Evolutionary conservation across 2,329 filamentous ascomycete species (phyloP), one percentile per base, ranked within the genome.

Genomic region (Talaromyces atroroseus): DNA sequence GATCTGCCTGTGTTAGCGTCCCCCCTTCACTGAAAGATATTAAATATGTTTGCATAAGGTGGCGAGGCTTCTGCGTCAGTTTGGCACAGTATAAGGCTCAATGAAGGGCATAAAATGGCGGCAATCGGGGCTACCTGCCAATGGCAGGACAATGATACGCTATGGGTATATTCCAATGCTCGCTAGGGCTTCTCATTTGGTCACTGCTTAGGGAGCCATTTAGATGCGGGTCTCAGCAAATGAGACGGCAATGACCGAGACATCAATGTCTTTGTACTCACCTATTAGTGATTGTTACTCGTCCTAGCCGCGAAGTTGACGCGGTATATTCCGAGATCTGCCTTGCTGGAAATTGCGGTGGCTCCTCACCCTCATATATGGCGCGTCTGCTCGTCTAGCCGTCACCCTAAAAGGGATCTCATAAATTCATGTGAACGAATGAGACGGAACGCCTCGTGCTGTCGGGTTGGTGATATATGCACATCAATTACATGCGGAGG

Each of bases 391-490:
- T 42, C 48, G 46, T 32, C 46, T 38, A 50, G 24, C 50, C 20
- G 1, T 16, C 18, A 20, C 20, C 26, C 23, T 18, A 48, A 26
- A 54, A 32, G 34, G 48, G 12, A n/a, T 44, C 50, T 49, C 47
- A 38, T 46, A 46, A 49, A 44, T 23, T 20, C 29, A 49, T 26
- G 46, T 38, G 51, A 38, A n/a, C 56, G 56, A 58, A 58, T 58
- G 49, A 32, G 34, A 52, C n/a, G 38, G 21, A 42, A 14, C 48
- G 23, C 49, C 42, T 47, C 40, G 23, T 46, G 38, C 42, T 45
- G 29, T 49, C 29, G 36, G 29, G 56, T 58, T 58, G 56, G 56
- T 58, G 56, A 58, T 48, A 58, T 50, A 58, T 48, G 56, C 56
- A 58, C 55, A 40, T 34, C 34, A 45, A 50, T 26, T n/a, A 38